Evolutionary conservation across 352 stramenopile species (phyloP), one percentile per base, ranked within the genome.

Genomic region (Thalassiosira livingstoniorum): DNA sequence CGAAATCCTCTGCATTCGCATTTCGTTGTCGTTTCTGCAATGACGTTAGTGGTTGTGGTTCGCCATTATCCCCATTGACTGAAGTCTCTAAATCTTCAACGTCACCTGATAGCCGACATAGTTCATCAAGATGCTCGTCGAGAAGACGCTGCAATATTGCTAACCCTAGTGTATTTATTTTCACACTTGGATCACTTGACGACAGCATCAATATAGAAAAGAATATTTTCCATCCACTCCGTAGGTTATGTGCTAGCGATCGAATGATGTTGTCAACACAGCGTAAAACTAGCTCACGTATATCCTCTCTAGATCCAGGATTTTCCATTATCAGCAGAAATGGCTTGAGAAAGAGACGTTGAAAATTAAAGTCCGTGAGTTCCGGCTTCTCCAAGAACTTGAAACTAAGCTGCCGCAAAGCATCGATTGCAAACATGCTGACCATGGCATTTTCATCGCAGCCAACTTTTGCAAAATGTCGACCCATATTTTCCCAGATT

Each of bases 321-420:
- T 90, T 93, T 69, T 94, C 77, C 82, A 94, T 94, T 32, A 95
- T 93, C 0, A 89, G 29, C 15, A 94, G 47, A 82, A 99, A 99
- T 21, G 98, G 98, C 55, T 95, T 94, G 34, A 99, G 93, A 87
- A 99, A 99, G 34, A 99, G 86, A 13, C 97, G 89, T 89, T 99
- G 98, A 82, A 99, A 99, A 88, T 99, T 98, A 80, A 99, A 99
- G 75, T 98, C 97, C 54, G 96, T 96, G 10, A 99, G 92, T 79
- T 99, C 98, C 29, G 98, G 95, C 75, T 98, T 98, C 79, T 99
- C 97, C 0, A 99, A 89, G 86, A 99, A 99, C 86, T 99, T 99
- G 85, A 99, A 97, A 72, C 97, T 99, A n/a, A 99, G 91, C 90
- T 99, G 98, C 43, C 98, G 97, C 25, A 99, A 91, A 25, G 97